A percentile compares a stretch with the other conserved stretches of the same genome.
Conservation (phyloP, 225 moss, liverwort and hornwort species). For the Ulota crispa region DNA sequence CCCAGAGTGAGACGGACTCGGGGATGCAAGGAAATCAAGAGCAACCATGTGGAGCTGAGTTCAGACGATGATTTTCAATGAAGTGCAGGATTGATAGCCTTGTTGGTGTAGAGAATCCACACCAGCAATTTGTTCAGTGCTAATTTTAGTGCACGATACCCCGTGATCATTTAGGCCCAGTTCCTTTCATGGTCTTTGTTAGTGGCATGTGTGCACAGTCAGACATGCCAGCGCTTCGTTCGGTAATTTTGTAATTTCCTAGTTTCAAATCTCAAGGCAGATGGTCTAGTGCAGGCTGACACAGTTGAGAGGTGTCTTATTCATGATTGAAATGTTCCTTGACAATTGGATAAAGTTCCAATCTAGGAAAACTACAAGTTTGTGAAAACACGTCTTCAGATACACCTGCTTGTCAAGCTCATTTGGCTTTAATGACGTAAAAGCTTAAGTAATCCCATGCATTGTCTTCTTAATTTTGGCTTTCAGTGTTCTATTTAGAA, state of each 20-base stretch:
- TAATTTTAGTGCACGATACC: constrained; percentile 17
- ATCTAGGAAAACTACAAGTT: neutral
- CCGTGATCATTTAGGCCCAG: constrained; percentile 2
- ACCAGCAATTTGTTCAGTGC: constrained; percentile 19
- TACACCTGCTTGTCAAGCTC: neutral
- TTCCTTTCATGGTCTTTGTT: neutral
- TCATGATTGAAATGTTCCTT: constrained; percentile 21
- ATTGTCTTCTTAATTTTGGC: neutral
- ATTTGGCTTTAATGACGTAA: accelerated
- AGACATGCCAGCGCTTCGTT: neutral
- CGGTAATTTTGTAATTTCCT: neutral
- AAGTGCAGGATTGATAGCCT: neutral
- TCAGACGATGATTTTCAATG: constrained; percentile 61
- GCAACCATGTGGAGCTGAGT: constrained; percentile 38
- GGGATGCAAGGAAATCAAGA: constrained; percentile 48
- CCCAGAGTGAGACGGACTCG: constrained; percentile 41
- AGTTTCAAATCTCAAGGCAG: neutral
- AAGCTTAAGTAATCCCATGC: accelerated
- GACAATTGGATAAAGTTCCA: neutral
- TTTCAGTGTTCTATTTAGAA: neutral
- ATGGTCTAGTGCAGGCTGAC: neutral
- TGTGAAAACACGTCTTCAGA: too few relatives aligned
- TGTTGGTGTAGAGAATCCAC: constrained; percentile 38
- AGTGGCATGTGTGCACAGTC: neutral
- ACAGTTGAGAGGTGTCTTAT: neutral